Evolutionary conservation across 2,329 filamentous ascomycete species (phyloP), one percentile per base, ranked within the genome.

Genomic region (Fonsecaea multimorphosa): DNA sequence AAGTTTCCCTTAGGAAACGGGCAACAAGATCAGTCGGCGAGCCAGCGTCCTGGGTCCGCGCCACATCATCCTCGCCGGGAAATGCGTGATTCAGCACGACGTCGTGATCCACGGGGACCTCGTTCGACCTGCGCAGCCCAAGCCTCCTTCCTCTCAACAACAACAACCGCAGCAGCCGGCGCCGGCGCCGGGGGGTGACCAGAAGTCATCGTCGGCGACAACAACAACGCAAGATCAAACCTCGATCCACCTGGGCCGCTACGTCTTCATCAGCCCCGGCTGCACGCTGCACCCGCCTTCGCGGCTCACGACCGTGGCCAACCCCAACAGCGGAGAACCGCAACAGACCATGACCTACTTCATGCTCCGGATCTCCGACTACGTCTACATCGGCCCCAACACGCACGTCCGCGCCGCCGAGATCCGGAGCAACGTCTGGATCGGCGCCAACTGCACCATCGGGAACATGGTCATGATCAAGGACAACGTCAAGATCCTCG

Each of bases 41-140:
- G 91, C 92, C 68, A 89, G 90, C 76, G 92, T 99, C 72, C 91
- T 96, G 74, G 95, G 95, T 74, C 97, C 94, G 24, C 93, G 96
- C 73, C 96, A 98, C 80, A 98, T 99, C 80, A 97, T 97, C 79
- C 90, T 99, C 1, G 95, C 93, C 72, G 95, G 95, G 69, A 96
- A 92, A 80, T 96, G 93, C 0, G 92, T 98, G 68, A 96, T 99
- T 75, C 93, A 97, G 84, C 90, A 93, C 68, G 93, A 97, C 75
- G 94, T 93, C 73, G 93, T 95, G 79, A 92, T 99, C 75, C 90
- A 95, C 55, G 95, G 94, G 52, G 95, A 99, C 75, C 86, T 99
- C 19, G 85, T 90, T 51, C 86, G 82, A 74, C 59, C 87, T 76
- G 76, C 87, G 81, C 72, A 88, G 86, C 1, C 49, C 58, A 67